A percentile compares a stretch with the other conserved stretches of the same genome.
These are phyloP conservation scores for Yamadazyma dushanensis DNA, from an alignment of 1,139 yeast species.

Conservation along the genomic window DNA sequence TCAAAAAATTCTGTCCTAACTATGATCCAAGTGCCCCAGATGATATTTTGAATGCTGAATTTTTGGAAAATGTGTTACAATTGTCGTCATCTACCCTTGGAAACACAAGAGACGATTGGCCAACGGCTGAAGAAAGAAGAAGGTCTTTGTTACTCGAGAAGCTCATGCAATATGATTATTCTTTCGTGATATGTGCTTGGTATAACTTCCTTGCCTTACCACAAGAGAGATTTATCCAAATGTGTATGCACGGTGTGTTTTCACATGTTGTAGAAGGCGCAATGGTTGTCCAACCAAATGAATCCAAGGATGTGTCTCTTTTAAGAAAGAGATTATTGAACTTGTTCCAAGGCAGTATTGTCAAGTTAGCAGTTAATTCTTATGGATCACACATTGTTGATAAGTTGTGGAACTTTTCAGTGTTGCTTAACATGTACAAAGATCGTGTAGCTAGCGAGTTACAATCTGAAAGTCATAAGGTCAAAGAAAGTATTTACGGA, in stretches of 20 bases:
- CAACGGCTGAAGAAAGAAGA: conserved; percentile 86
- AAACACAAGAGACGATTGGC: conserved; percentile 85
- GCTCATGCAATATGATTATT: conserved; percentile 63
- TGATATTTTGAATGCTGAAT: conserved; percentile 40
- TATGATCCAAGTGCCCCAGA: conserved; percentile 30
- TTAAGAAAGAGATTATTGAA: conserved; percentile 73
- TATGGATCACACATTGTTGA: conserved; percentile 93
- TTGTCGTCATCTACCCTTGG: conserved; percentile 73
- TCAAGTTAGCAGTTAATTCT: conserved; percentile 74
- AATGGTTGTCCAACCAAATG: conserved; percentile 36
- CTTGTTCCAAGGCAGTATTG: conserved; percentile 52
- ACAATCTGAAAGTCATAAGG: conserved; percentile 57
- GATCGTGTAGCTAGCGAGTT: conserved; percentile 81
- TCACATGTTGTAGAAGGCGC: conserved; percentile 80
- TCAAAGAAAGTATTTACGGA: conserved; percentile 86
- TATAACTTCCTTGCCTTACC: conserved; percentile 63
- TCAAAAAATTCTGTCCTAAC: conserved; percentile 58
- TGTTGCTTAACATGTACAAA: conserved; percentile 77
- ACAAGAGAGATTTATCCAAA: conserved; percentile 56
- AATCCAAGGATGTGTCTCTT: conserved; percentile 50
- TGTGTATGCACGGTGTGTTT: conserved; percentile 86
- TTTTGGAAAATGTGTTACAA: conserved; percentile 62
- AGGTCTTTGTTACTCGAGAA: conserved; percentile 73
- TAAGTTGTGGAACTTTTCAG: conserved; percentile 76
- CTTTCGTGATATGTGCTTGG: conserved; percentile 58